Base-by-base conservation (phyloP, 257 asterid species). In the Ligustrum vulgare region DNA sequence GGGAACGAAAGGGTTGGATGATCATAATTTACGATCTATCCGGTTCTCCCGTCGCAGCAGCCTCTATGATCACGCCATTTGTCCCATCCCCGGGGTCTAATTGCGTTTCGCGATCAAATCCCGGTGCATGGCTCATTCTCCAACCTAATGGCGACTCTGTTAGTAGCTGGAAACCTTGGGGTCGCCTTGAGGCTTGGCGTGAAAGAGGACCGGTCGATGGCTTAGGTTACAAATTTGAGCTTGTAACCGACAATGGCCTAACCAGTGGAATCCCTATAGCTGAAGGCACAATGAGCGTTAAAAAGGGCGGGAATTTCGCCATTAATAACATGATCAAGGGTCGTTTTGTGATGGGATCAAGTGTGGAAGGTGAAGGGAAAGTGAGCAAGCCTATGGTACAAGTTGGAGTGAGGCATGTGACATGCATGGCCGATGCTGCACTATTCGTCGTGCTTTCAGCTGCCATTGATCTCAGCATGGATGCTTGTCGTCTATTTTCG, bases 131-230 rank as follows among this genome's bases (percentile, higher is more conserved):
- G 98, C 92, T 93, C 68, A 89, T 93, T 83, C 90, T 93, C 60
- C 69, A 89, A 33, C 96, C 98, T 7, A 89, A 87, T 7, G 95
- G 96, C 0, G 82, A 81, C 35, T 91, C 91, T 3, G 86, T 88
- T 25, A 87, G 93, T 32, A 89, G 94, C 79, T 91, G 98, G 98
- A 93, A 93, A 84, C 97, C 97, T 0, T 93, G 98, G 98, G 98
- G 98, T 2, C 92, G 97, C 0, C 93, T 93, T 2, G 95, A 90
- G 87, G 98, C 98, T 0, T 93, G 98, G 98, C 86, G 98, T 0
- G 98, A 93, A 81, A 71, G 97, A 47, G 97, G 96, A 0, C 80
- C 87, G 0, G 84, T 75, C 2, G 96, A 91, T 39, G 92, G 97
- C 36, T 80, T 93, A 0, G 97, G 97, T 23, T 93, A 90, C 81